Conservation (phyloP, 257 asterid genomes). For the Solanum verrucosum region DNA sequence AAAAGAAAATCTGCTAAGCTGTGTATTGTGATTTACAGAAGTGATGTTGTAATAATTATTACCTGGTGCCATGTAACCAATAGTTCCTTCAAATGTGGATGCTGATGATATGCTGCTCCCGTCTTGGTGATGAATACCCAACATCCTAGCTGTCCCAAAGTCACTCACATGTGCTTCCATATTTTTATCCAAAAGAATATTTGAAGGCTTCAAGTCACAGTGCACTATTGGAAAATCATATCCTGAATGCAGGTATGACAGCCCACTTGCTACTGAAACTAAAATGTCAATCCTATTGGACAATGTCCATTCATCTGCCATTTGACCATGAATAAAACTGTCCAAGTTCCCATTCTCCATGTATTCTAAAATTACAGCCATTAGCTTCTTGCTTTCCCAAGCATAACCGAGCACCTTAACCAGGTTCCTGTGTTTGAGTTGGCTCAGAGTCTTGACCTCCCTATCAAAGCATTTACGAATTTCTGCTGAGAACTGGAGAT, state of each 20-base stretch:
- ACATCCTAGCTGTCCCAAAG: conserved; percentile 78
- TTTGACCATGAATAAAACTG: conserved; percentile 24
- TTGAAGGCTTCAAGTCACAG: conserved; percentile 83
- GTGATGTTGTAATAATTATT: background rate
- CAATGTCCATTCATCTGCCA: conserved; percentile 22
- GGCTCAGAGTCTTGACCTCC: conserved; percentile 56
- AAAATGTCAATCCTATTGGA: conserved; percentile 42
- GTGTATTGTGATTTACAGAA: background rate
- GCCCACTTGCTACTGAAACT: conserved; percentile 43
- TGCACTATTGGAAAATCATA: conserved; percentile 76
- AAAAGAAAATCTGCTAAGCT: background rate
- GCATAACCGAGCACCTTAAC: conserved; percentile 76
- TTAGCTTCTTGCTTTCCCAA: conserved; percentile 65
- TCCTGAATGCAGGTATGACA: conserved; percentile 69
- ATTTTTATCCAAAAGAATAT: conserved; percentile 53
- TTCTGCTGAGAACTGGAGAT: conserved; percentile 47
- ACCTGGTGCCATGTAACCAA: conserved; percentile 97
- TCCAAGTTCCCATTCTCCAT: conserved; percentile 88
- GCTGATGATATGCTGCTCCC: conserved; percentile 35
- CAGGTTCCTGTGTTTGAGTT: conserved; percentile 59
- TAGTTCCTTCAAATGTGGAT: conserved; percentile 73
- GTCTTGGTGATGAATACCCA: conserved; percentile 43
- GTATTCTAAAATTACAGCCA: conserved; percentile 56
- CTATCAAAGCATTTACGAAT: conserved; percentile 54
- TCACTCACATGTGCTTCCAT: conserved; percentile 68